A percentile compares a stretch with the other conserved stretches of the same genome.
Conservation (phyloP, 2,329 filamentous ascomycete genomes). For the Beauveria brongniartii region DNA sequence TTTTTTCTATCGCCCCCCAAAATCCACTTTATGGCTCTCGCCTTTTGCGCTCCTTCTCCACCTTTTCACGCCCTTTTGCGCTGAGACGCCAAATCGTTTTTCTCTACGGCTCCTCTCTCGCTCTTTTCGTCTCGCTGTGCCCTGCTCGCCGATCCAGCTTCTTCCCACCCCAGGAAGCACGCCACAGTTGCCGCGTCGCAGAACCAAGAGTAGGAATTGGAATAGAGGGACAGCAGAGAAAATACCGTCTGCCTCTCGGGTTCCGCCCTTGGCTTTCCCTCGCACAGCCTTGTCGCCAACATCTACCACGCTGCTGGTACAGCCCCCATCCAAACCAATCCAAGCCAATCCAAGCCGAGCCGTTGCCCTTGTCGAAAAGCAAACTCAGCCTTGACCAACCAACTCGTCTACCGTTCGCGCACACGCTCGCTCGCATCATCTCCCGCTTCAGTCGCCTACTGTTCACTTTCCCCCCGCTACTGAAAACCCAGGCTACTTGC, state of each 20-base stretch:
- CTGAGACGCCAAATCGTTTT: constrained; percentile 3
- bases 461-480: background rate
- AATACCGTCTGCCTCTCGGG: too few relatives aligned
- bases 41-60: background rate
- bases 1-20: background rate
- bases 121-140: background rate
- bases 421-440: background rate
- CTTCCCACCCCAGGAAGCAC: background rate
- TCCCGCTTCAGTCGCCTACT: background rate
- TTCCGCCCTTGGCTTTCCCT: background rate
- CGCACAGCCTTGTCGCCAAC: background rate
- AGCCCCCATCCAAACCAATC: background rate
- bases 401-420: background rate
- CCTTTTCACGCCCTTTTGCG: constrained; percentile 5
- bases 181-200: background rate
- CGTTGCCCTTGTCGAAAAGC: background rate
- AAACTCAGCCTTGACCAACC: constrained; percentile 1
- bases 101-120: background rate
- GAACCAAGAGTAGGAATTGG: background rate
- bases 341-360: background rate
- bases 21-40: constrained; percentile 6
- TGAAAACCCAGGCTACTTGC: background rate
- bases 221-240: background rate
- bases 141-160: background rate
- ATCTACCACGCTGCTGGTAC: background rate